Evolutionary conservation across 257 asterid genomes (phyloP).

Genomic region (Oldenlandia corymbosa): DNA sequence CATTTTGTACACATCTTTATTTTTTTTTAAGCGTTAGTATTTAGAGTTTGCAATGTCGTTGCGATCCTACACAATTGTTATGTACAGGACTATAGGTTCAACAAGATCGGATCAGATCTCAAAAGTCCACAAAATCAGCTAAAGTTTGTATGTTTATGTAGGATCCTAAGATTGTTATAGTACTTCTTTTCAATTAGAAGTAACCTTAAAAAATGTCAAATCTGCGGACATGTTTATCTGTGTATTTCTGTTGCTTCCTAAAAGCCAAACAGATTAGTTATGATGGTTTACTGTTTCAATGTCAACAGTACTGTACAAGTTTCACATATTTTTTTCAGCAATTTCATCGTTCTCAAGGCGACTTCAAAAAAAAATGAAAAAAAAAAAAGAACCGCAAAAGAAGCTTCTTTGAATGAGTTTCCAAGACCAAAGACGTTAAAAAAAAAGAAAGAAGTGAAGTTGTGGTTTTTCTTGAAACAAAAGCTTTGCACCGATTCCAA

Average conservation of each 20-base stretch:
- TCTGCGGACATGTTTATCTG: not conserved
- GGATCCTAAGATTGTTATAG: too few species aligned
- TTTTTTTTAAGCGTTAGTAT: too few species aligned
- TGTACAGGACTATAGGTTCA: too few species aligned
- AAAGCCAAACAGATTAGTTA: slow-evolving; percentile 19
- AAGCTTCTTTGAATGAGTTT: slow-evolving; percentile 48
- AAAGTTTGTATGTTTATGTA: not conserved
- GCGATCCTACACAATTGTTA: too few species aligned
- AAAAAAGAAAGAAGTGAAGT: not conserved
- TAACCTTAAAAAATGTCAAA: not conserved
- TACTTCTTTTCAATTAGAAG: not conserved
- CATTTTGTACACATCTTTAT: too few species aligned
- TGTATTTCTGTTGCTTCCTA: slow-evolving; percentile 10
- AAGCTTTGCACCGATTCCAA: slow-evolving; percentile 7
- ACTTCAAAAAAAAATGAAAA: too few species aligned
- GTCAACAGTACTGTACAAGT: too few species aligned
- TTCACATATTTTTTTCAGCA: slow-evolving; percentile 16
- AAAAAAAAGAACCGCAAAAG: slow-evolving; percentile 26
- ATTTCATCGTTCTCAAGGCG: slow-evolving; percentile 47
- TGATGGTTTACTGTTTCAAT: slow-evolving; percentile 29
- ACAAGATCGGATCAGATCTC: too few species aligned
- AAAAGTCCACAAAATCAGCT: too few species aligned
- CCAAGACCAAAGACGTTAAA: slow-evolving; percentile 17
- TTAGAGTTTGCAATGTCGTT: too few species aligned
- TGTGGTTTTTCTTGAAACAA: not conserved